Conservation (phyloP, 768 basidiomycete species). For the Panaeolus cyanescens region DNA sequence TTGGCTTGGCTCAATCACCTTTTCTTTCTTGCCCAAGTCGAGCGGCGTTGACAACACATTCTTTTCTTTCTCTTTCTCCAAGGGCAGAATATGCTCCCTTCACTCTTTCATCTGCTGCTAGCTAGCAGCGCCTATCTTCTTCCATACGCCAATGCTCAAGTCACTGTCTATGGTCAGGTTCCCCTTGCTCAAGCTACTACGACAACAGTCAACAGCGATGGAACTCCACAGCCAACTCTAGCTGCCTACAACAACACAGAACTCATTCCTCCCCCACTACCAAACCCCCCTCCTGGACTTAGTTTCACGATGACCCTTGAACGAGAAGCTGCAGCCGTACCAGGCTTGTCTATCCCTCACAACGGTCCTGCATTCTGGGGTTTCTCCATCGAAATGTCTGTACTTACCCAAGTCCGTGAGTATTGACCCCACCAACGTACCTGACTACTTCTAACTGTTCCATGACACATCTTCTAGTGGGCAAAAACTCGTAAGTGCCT, state of each 20-base stretch:
- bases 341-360: slow-evolving; percentile 40
- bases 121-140: background rate
- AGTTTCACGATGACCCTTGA: slow-evolving; percentile 48
- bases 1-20: background rate
- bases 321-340: slow-evolving; percentile 28
- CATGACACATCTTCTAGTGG: slow-evolving; percentile 36
- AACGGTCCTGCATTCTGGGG: slow-evolving; percentile 56
- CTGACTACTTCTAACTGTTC: slow-evolving; percentile 4
- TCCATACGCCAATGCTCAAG: slow-evolving; percentile 5
- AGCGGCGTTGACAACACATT: background rate
- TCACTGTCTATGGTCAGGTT: slow-evolving; percentile 36
- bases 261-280: slow-evolving; percentile 51
- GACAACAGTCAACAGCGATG: slow-evolving; percentile 6
- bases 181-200: slow-evolving; percentile 25
- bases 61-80: background rate
- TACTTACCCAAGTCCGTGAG: slow-evolving; percentile 63
- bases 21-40: background rate
- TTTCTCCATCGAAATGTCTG: slow-evolving; percentile 78
- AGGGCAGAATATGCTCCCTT: background rate
- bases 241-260: slow-evolving; percentile 56
- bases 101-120: background rate
- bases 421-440: slow-evolving; percentile 21
- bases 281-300: slow-evolving; percentile 41
- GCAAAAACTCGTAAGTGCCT: slow-evolving; percentile 47
- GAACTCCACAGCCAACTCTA: slow-evolving; percentile 20